Evolutionary conservation across 208 protist species (phyloP), one percentile per base, ranked within the genome.

Genomic region (Acanthamoeba healyi): DNA sequence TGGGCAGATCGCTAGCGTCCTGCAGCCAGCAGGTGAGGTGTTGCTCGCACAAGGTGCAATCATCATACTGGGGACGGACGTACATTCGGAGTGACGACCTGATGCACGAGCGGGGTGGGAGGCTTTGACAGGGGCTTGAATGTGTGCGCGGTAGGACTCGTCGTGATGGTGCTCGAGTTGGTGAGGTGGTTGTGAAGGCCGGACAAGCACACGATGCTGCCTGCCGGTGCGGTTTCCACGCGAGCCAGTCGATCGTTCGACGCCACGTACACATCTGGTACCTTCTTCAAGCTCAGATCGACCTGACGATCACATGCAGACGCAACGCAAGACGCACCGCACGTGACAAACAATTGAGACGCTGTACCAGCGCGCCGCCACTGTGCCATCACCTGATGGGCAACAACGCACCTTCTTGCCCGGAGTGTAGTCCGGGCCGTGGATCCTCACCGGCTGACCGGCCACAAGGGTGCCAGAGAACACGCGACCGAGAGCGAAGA

Each of bases 161-260:
- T n/a, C 15, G 99, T 99, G 94, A 99, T 98, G 95, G 99, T 99
- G 94, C 99, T 99, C 87, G 98, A 98, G 97, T 99, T 99, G 93
- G 99, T 95, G 63, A 99, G 96, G 97, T 98, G 99, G 97, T 99
- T 98, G 97, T 99, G 99, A 29, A 99, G 98, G 96, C 99, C 99
- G 67, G 99, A 98, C 22, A 99, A 97, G 95, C 98, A 98, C 94
- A 97, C 94, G 90, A 99, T 99, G 98, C 99, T 99, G 97, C 99
- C 99, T 24, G 96, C 98, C 99, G 89, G 99, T 99, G 94, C 98
- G 97, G 95, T 99, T 94, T 99, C 98, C 86, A 99, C 98, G 74
- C 98, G 93, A 97, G 99, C 98, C 95, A 98, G 98, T 91, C 98
- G 98, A 92, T 98, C 96, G 94, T 99, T 99, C 99, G 99, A 99